These are phyloP conservation scores for Spergularia azorica DNA, from an alignment of 179 eudicot genomes.

Conservation along the genomic window DNA sequence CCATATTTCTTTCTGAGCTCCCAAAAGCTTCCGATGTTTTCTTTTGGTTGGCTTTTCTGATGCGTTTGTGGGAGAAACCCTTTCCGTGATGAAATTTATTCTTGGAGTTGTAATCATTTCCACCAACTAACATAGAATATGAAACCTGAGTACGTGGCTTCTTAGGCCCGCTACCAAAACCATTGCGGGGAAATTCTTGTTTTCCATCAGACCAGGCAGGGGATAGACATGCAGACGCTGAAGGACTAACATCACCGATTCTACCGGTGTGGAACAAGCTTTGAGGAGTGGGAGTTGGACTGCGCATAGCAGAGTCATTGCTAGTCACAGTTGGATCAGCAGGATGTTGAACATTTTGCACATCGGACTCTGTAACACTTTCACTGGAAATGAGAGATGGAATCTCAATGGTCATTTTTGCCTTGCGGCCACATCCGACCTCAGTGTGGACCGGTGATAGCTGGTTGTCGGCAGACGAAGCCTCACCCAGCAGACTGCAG, in stretches of 20 bases:
- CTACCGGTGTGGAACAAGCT: constrained; percentile 40
- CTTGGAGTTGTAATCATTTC: constrained; percentile 43
- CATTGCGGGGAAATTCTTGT: constrained; percentile 42
- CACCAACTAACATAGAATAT: constrained; percentile 67
- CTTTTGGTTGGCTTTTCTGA: constrained; percentile 74
- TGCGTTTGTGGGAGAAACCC: constrained; percentile 63
- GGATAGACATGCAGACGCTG: constrained; percentile 38
- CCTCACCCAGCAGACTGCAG: background rate
- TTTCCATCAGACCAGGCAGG: constrained; percentile 49
- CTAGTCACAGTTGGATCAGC: constrained; percentile 36
- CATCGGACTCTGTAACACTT: constrained; percentile 32
- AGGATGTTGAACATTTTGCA: constrained; percentile 24
- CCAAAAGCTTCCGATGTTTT: constrained; percentile 48
- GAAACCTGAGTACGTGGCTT: constrained; percentile 90
- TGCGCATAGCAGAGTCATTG: constrained; percentile 32
- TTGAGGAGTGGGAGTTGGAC: constrained; percentile 44
- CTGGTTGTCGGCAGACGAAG: constrained; percentile 21
- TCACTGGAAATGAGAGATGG: constrained; percentile 46
- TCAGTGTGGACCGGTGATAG: constrained; percentile 28
- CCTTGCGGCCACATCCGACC: constrained; percentile 32
- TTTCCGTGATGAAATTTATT: constrained; percentile 40
- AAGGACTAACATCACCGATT: constrained; percentile 36
- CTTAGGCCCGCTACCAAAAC: constrained; percentile 70
- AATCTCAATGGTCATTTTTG: constrained; percentile 51
- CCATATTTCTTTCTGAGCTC: constrained; percentile 50